Conservation (phyloP, 2,329 filamentous ascomycete genomes). For the Fusarium caatingaense region DNA sequence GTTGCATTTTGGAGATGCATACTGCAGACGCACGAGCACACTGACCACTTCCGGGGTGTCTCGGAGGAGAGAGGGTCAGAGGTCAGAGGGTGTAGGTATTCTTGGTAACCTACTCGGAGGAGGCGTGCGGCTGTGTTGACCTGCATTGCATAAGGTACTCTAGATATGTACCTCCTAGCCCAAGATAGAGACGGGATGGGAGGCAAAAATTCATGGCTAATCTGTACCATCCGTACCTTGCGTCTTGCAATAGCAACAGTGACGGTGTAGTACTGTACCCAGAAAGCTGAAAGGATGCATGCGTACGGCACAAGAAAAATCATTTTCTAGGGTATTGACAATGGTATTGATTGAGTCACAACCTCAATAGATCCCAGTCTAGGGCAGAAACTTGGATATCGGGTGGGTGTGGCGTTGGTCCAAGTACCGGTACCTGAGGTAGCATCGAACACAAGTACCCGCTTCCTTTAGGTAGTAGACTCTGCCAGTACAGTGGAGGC, state of each 20-base stretch:
- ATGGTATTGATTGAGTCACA: slow-evolving; percentile 24
- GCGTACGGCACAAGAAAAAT: slow-evolving; percentile 10
- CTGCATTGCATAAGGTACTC: slow-evolving; percentile 21
- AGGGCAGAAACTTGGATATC: slow-evolving; percentile 21
- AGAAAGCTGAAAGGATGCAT: slow-evolving; percentile 6
- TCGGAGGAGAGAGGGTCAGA: slow-evolving; percentile 26
- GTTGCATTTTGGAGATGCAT: slow-evolving; percentile 5
- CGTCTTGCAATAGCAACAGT: not conserved
- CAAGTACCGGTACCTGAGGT: slow-evolving; percentile 42
- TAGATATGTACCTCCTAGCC: not conserved
- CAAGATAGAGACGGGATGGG: slow-evolving; percentile 3
- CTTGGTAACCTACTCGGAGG: slow-evolving; percentile 26
- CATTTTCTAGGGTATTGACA: not conserved
- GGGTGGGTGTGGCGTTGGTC: slow-evolving; percentile 32
- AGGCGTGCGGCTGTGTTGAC: slow-evolving; percentile 42
- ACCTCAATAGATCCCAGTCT: slow-evolving; percentile 13
- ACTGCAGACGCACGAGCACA: slow-evolving; percentile 37
- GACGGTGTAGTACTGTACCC: not conserved
- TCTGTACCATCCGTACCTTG: slow-evolving; percentile 2
- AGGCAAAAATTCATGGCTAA: slow-evolving; percentile 23
- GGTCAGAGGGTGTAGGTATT: slow-evolving; percentile 27
- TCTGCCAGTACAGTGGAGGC: not conserved
- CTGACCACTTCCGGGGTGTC: slow-evolving; percentile 36
- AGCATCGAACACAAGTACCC: slow-evolving; percentile 27
- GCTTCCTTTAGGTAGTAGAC: slow-evolving; percentile 1